phyloP scores from a whole-genome alignment of 495 filamentous ascomycete genomes.

The Chaetomium tenue region DNA sequence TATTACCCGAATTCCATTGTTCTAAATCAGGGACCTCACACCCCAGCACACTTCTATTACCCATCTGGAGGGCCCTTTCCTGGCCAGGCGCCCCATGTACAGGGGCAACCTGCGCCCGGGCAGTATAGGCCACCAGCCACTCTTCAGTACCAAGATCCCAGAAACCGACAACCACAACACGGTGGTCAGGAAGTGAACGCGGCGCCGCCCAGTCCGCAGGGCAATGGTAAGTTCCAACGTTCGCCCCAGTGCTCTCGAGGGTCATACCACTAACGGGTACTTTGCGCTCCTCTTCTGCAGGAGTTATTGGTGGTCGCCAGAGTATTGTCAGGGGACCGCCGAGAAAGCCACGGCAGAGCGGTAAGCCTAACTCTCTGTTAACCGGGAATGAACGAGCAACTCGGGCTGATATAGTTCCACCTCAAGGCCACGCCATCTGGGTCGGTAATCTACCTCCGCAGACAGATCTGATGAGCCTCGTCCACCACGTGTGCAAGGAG shows the following conservation, averaged over 20 bases:
- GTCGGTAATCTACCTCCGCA: conserved; percentile 90
- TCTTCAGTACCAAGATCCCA: conserved; percentile 18
- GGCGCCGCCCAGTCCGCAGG: conserved; percentile 9
- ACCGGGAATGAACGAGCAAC: neutral
- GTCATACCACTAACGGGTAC: neutral
- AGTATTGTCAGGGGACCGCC: conserved; percentile 79
- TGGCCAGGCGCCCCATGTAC: conserved; percentile 30
- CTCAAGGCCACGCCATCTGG: conserved; percentile 84
- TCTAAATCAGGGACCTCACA: conserved; percentile 39
- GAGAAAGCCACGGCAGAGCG: conserved; percentile 80
- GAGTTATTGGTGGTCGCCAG: conserved; percentile 34
- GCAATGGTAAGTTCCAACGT: conserved; percentile 18
- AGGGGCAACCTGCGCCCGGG: conserved; percentile 34
- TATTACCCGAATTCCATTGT: conserved; percentile 43
- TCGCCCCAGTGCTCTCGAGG: neutral
- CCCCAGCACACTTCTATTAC: conserved; percentile 43
- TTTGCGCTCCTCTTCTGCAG: conserved; percentile 21
- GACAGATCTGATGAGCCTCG: conserved; percentile 73
- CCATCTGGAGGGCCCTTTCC: conserved; percentile 34
- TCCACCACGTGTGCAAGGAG: conserved; percentile 86
- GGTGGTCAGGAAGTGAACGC: conserved; percentile 10
- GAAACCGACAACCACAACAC: conserved; percentile 17
- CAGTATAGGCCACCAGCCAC: conserved; percentile 31
- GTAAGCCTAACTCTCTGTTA: conserved; percentile 31
- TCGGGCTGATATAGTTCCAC: conserved; percentile 1